A percentile compares a stretch with the other conserved stretches of the same genome.
phyloP scores from a whole-genome alignment of 2,329 filamentous ascomycete genomes.

The Aspergillus hiratsukae region DNA sequence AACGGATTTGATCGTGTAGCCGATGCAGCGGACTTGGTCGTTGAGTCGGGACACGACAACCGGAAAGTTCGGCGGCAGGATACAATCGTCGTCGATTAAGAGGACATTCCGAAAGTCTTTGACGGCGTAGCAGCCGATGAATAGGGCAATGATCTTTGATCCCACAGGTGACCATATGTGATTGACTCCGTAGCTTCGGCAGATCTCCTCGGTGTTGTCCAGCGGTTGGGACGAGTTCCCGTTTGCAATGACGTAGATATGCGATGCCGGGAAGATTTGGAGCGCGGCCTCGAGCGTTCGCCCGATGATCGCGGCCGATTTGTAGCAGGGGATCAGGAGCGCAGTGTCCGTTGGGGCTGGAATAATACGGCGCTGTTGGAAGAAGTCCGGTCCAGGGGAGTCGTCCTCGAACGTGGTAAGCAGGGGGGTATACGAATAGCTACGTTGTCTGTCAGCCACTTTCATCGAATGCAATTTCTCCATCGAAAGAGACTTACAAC shows the following conservation, averaged over 20 bases:
- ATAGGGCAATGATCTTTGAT: slow-evolving; percentile 49
- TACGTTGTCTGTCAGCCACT: slow-evolving; percentile 1
- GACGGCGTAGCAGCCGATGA: slow-evolving; percentile 46
- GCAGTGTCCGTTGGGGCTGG: slow-evolving; percentile 32
- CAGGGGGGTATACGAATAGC: slow-evolving; percentile 26
- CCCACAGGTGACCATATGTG: slow-evolving; percentile 48
- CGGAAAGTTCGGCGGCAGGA: slow-evolving; percentile 46
- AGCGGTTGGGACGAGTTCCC: slow-evolving; percentile 45
- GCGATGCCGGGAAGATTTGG: slow-evolving; percentile 43
- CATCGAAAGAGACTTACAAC: slow-evolving; percentile 22
- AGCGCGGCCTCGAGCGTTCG: slow-evolving; percentile 43
- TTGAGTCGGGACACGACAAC: slow-evolving; percentile 43
- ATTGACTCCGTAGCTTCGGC: slow-evolving; percentile 42
- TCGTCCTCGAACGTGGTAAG: slow-evolving; percentile 34
- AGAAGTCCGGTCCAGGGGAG: slow-evolving; percentile 17
- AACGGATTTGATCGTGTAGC: slow-evolving; percentile 48
- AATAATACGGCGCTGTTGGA: slow-evolving; percentile 12
- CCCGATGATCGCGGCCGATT: slow-evolving; percentile 40
- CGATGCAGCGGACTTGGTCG: slow-evolving; percentile 42
- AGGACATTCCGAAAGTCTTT: slow-evolving; percentile 44
- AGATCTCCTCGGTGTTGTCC: slow-evolving; percentile 47
- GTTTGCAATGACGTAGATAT: slow-evolving; percentile 48
- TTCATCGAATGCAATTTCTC: not conserved
- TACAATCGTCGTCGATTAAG: slow-evolving; percentile 49
- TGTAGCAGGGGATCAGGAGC: slow-evolving; percentile 48